Conservation (phyloP, 2,329 filamentous ascomycete genomes). For the Colletotrichum sp. region DNA sequence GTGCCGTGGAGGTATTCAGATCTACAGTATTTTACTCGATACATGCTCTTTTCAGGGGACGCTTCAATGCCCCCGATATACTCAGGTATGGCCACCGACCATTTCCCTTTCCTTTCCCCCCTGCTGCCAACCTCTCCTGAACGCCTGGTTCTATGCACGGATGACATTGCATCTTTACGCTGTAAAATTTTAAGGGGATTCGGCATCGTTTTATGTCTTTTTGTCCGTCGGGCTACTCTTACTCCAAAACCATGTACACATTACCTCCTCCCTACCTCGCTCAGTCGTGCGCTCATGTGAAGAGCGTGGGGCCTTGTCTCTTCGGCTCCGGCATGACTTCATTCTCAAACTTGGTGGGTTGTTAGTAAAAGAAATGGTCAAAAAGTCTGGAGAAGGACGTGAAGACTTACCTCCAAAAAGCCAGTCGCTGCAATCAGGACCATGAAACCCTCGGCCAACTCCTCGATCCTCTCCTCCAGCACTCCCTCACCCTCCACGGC, state of each 20-base stretch:
- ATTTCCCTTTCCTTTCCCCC: neutral
- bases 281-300: conserved; percentile 36
- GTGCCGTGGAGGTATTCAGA: neutral
- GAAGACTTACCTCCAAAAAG: conserved; percentile 78
- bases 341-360: conserved; percentile 41
- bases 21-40: neutral
- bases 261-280: neutral
- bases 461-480: conserved; percentile 69
- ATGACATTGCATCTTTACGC: neutral
- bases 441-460: conserved; percentile 85
- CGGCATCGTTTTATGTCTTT: neutral
- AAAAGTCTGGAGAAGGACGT: neutral
- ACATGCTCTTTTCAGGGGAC: neutral
- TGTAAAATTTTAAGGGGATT: neutral
- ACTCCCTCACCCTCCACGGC: conserved; percentile 41
- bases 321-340: conserved; percentile 37
- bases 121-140: neutral
- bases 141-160: conserved; percentile 21
- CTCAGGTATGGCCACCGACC: neutral
- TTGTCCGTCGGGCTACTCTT: neutral
- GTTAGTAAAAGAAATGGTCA: neutral
- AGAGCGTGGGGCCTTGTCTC: conserved; percentile 38
- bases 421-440: conserved; percentile 81
- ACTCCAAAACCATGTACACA: neutral
- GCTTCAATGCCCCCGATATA: neutral